These are phyloP conservation scores for Diaporthe sp. DNA, from an alignment of 2,329 filamentous ascomycete genomes.

Conservation along the genomic window DNA sequence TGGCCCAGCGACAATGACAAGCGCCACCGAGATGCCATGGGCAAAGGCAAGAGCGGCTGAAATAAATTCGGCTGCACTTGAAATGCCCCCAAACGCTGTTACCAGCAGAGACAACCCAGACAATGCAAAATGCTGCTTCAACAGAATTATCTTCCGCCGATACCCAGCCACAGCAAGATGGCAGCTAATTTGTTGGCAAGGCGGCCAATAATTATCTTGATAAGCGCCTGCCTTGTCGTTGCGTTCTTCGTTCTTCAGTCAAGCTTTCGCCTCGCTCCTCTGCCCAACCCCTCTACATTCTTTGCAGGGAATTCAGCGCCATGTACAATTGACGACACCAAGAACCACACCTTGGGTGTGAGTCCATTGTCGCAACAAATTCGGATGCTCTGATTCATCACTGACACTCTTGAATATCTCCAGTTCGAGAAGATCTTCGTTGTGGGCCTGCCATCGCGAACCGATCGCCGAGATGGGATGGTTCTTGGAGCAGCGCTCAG, in stretches of 20 bases:
- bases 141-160: background rate
- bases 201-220: background rate
- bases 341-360: slow-evolving; percentile 9
- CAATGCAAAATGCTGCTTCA: background rate
- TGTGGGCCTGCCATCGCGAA: slow-evolving; percentile 59
- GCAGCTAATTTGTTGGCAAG: background rate
- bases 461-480: slow-evolving; percentile 62
- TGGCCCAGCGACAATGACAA: background rate
- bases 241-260: background rate
- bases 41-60: background rate
- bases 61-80: background rate
- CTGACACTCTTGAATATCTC: background rate
- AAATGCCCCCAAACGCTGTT: background rate
- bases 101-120: background rate
- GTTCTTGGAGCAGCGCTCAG: slow-evolving; percentile 57
- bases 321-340: background rate
- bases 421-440: slow-evolving; percentile 65
- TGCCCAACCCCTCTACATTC: background rate
- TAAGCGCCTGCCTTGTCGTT: background rate
- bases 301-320: background rate
- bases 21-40: background rate
- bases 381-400: background rate
- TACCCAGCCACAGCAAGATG: background rate
- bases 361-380: background rate
- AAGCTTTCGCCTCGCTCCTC: background rate